phyloP scores from a whole-genome alignment of 106 monocot genomes.

The Phalaenopsis equestris region DNA sequence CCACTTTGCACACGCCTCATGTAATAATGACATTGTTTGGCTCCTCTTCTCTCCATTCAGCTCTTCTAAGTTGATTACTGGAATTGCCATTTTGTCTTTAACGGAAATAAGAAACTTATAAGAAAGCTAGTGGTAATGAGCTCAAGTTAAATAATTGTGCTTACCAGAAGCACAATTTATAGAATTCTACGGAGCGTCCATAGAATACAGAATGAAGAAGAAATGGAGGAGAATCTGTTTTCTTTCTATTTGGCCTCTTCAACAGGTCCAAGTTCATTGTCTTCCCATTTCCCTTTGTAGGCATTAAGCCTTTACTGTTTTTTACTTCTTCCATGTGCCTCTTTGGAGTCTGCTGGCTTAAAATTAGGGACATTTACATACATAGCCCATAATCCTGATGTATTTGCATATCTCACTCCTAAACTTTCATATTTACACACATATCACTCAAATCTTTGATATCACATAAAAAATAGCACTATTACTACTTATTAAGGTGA shows the following conservation, averaged over 20 bases:
- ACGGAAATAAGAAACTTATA: too few relatives aligned
- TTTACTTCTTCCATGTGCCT: not conserved
- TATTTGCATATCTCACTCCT: too few relatives aligned
- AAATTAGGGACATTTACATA: not conserved
- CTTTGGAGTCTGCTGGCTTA: not conserved
- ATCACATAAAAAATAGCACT: too few relatives aligned
- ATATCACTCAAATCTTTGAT: too few relatives aligned
- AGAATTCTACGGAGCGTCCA: not conserved
- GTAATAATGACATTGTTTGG: constrained; percentile 26
- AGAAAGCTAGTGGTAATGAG: not conserved
- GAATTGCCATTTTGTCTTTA: constrained; percentile 22
- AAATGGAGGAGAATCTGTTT: not conserved
- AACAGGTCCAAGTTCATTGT: constrained; percentile 8
- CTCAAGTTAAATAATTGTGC: not conserved
- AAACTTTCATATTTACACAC: too few relatives aligned
- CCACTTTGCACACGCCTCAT: constrained; percentile 34
- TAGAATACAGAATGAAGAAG: not conserved
- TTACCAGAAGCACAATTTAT: constrained; percentile 9
- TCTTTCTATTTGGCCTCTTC: not conserved
- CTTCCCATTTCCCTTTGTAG: not conserved
- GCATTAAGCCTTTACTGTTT: not conserved
- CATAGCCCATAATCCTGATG: too few relatives aligned
- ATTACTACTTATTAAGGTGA: too few relatives aligned
- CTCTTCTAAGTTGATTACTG: constrained; percentile 30
- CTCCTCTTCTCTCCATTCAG: constrained; percentile 27